Evolutionary conservation across 2,329 filamentous ascomycete genomes (phyloP), one percentile per base, ranked within the genome.

Genomic region (Orbilia brochopaga): DNA sequence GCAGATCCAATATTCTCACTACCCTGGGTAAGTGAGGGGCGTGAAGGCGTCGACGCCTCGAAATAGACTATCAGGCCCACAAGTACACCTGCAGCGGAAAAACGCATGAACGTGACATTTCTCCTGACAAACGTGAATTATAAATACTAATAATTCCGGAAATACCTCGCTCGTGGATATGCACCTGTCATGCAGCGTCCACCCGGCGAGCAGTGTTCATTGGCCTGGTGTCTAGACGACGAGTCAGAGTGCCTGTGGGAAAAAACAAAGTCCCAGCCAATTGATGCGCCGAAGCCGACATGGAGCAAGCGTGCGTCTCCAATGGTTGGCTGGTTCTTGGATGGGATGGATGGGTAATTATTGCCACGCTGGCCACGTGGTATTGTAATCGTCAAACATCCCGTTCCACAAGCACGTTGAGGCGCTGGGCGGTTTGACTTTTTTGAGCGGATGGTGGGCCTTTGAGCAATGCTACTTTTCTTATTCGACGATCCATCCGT

Each of bases 291-390:
- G 27, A 32, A 32, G 27, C 27, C 27, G 27, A 8, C 27, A 42
- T 15, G 37, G 32, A 7, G 37, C 37, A 42, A 42, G n/a, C 13
- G n/a, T 42, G 37, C 37, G 37, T 42, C 37, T 4, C 37, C 37
- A 42, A 42, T 42, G 37, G 37, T 17, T 42, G 11, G 37, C 13
- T 42, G 3, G 11, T 4, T 42, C 37, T 42, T 32, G 27, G 27
- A 32, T 32, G 27, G 27, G 27, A 32, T 3, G 27, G 27, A 32
- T 32, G 27, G 27, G 40, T 60, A 55, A 62, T 44, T 63, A 57
- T 58, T 61, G 65, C 65, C 65, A 69, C 65, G 65, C 62, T 58
- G 65, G 65, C 65, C 65, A 69, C 65, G 65, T 69, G 65, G 65
- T 63, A 55, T 48, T 62, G 57, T 46, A 61, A 50, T 52, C 62